Base-by-base conservation (phyloP, 1,139 yeast species). In the Zygosaccharomyces sapae region DNA sequence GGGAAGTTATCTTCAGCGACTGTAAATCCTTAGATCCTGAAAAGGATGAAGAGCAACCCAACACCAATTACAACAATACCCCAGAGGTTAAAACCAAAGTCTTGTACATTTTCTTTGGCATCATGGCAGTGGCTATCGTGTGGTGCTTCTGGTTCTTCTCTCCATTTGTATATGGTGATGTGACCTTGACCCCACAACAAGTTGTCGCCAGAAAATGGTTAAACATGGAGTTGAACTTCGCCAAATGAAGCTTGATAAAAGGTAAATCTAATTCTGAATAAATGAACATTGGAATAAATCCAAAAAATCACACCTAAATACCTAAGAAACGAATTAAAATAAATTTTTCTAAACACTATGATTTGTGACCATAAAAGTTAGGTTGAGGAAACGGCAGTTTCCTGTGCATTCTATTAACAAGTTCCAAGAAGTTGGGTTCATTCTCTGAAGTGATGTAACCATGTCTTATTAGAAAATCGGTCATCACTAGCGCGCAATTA, bases 101-200 rank as follows among this genome's bases (percentile, higher is more conserved):
- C 6, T 66, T 63, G 45, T 42, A 57, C 9, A 48, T 73, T 2
- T 67, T 78, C 38, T 70, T 77, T 5, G 63, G 70, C 2, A 53
- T 72, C 1, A 64, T 78, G 38, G 62, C 81, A 9, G 57, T 72
- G 10, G 75, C 75, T n/a, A 57, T 87, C 33, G 68, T 81, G 33
- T 76, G 77, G 63, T 80, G 81, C 66, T 90, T 86, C 71, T 66
- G 77, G 55, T 88, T 76, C 73, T 87, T 83, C 65, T 80, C 89
- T 29, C 96, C 97, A 43, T 65, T 92, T 50, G 83, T 94, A 1
- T 94, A 92, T 61, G 99, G 98, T 56, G 79, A 81, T 61, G 77
- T 79, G 10, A 61, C 80, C 6, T 71, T 92, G 59, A 63, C 80
- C 1, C 76, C 83, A 6, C 81, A 73, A 36, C 83, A 86, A 64